Base-by-base conservation (phyloP, 2,329 filamentous ascomycete species). In the Geoglossum cookeanum region DNA sequence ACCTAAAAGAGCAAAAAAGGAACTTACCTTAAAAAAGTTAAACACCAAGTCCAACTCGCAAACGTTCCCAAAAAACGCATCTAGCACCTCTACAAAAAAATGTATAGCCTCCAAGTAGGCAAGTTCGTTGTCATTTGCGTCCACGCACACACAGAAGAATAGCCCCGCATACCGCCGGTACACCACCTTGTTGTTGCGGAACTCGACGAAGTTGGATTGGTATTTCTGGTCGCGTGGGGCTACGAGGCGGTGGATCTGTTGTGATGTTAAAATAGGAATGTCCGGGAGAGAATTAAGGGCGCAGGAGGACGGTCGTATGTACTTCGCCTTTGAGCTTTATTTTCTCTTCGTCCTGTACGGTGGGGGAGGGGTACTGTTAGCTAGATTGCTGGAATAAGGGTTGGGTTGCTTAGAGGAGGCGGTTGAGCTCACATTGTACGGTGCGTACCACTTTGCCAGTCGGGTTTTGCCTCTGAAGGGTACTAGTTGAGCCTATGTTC, bases 121-220 rank as follows among this genome's bases (percentile, higher is more conserved):
- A 60, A 98, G 77, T 75, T 98, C 92, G 72, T 97, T 98, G 72
- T 98, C 92, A 71, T 96, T 97, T 55, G 91, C 94, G 72, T 98
- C 92, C 68, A 98, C 92, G 72, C 92, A 97, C 57, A 90, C 94
- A 76, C 92, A 98, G 76, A 98, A 98, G 80, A 98, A 98, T 59
- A 98, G 81, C 0, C 92, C 92, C 0, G 92, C 92, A 72, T 98
- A 98, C 61, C 92, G 86, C 49, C 94, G 85, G 75, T 98, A 98
- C 57, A 98, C 88, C 65, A 98, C 86, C 75, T 96, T 97, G 69
- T 91, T 89, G 72, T 89, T 87, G 63, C 87, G 85, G 74, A 83
- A 83, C 65, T 98, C 92, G 77, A 98, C 92, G 67, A 98, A 98
- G 75, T 98, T 98, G 73, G 89, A 95, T 71, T 98, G 92, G 76